Evolutionary conservation across 208 protist genomes (phyloP).

Genomic region (Leishmania arabica): DNA sequence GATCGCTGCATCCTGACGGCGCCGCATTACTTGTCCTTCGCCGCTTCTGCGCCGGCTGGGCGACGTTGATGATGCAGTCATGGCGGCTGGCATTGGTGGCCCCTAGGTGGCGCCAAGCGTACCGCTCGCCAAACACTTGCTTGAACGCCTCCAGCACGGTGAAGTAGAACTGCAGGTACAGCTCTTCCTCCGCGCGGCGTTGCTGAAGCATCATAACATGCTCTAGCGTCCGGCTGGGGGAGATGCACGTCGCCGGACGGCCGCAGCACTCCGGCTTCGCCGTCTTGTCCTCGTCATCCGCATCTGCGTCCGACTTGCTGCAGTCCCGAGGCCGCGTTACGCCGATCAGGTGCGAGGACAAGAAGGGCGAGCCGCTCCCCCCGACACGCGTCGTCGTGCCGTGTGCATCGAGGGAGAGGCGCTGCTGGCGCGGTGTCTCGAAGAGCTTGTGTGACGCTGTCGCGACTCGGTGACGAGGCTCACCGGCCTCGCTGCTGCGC

Average conservation of each 20-base stretch:
- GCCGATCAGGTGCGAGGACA: neutral
- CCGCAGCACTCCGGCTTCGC: neutral
- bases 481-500: neutral
- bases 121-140: constrained; percentile 77
- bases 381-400: neutral
- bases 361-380: neutral
- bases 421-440: constrained; percentile 3
- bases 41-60: constrained; percentile 7
- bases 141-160: constrained; percentile 60
- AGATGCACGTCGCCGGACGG: constrained; percentile 33
- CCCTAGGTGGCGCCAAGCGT: constrained; percentile 72
- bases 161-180: constrained; percentile 53
- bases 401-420: neutral
- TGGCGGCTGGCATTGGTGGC: constrained; percentile 70
- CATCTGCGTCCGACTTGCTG: neutral
- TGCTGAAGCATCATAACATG: constrained; percentile 38
- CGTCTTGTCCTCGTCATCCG: neutral
- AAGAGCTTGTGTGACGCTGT: too few species aligned
- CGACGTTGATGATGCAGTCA: constrained; percentile 17
- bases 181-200: constrained; percentile 41
- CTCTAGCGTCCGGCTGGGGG: constrained; percentile 65
- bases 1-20: neutral
- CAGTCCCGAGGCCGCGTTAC: neutral
- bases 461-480: neutral
- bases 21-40: neutral